Conservation (phyloP, 2,329 filamentous ascomycete genomes). For the Botrytis cinerea region DNA sequence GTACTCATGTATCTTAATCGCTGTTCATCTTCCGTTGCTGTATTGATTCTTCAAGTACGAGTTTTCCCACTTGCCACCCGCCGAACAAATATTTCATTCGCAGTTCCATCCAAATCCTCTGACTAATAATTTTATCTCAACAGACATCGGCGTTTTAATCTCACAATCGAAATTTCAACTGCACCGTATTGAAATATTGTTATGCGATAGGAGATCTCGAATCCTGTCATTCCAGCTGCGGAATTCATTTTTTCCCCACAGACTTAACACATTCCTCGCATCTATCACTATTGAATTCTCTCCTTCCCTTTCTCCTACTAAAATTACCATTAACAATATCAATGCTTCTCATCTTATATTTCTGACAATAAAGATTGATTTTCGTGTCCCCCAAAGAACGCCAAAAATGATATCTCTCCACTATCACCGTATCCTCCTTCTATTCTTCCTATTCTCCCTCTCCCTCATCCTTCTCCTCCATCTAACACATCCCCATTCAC, state of each 20-base stretch:
- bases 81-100: too few species aligned
- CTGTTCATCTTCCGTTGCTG: too few species aligned
- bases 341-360: too few species aligned
- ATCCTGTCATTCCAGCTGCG: neutral
- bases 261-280: neutral
- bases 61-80: neutral
- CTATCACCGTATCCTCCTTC: neutral
- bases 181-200: neutral
- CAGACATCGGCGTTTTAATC: fast-evolving
- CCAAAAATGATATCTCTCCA: conserved; percentile 2
- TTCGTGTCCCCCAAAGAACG: fast-evolving
- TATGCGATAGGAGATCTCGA: neutral
- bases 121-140: neutral
- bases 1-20: neutral
- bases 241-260: neutral
- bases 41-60: too few species aligned
- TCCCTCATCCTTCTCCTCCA: neutral
- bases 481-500: neutral
- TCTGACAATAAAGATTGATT: neutral
- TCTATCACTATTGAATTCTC: neutral
- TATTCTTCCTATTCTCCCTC: neutral
- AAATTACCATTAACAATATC: fast-evolving
- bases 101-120: too few species aligned
- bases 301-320: neutral
- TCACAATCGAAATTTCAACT: fast-evolving